Conservation (phyloP, 176 grass and related monocot species). For the Pontederia paniculata region DNA sequence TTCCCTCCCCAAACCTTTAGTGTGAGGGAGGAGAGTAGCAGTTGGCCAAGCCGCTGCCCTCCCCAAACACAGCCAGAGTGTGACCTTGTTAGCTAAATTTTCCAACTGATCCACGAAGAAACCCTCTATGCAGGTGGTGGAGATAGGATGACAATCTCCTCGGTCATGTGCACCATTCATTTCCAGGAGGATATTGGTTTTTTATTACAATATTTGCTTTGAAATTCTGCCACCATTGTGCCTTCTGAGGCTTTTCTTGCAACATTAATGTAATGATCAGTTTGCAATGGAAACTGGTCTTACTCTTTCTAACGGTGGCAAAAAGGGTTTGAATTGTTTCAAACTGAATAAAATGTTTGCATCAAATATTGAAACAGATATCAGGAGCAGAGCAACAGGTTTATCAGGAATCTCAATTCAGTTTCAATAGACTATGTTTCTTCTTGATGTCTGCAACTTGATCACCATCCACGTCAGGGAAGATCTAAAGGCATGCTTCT, state of each 20-base stretch:
- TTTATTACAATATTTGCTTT: conserved; percentile 8
- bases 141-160: conserved; percentile 6
- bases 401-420: no score
- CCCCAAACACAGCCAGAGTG: no score
- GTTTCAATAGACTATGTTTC: no score
- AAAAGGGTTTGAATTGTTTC: conserved; percentile 86
- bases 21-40: no score
- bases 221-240: conserved; percentile 26
- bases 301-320: conserved; percentile 82
- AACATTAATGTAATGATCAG: conserved; percentile 87
- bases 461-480: no score
- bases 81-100: conserved; percentile 81
- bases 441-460: no score
- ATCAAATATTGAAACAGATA: no score
- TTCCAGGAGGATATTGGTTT: conserved; percentile 21
- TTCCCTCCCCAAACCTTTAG: no score
- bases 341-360: conserved; percentile 32
- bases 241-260: conserved; percentile 73
- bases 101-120: conserved; percentile 97
- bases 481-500: no score
- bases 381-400: not conserved
- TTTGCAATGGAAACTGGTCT: conserved; percentile 84
- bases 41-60: no score
- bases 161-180: conserved; percentile 13
- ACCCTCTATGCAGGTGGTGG: conserved; percentile 41